Conservation (phyloP, 2,329 filamentous ascomycete genomes). For the Cordyceps militaris region DNA sequence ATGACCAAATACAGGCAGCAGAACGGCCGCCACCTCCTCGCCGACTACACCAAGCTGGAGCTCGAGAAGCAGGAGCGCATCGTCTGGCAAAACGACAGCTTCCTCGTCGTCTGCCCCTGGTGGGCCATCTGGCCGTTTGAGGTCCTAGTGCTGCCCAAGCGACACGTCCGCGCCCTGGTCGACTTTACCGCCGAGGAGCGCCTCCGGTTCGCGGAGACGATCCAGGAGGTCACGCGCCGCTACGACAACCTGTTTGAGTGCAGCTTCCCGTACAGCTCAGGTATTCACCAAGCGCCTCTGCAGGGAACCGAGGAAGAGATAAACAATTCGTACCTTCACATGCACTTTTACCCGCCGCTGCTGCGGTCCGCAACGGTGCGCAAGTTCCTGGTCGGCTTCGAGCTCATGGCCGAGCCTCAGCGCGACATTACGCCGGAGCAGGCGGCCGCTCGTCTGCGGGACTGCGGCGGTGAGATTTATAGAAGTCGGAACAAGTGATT, state of each 20-base stretch:
- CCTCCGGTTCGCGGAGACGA: conserved; percentile 67
- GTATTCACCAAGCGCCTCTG: conserved; percentile 90
- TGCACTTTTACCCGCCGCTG: conserved; percentile 96
- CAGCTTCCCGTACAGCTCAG: conserved; percentile 93
- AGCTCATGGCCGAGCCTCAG: conserved; percentile 96
- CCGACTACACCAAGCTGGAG: conserved; percentile 82
- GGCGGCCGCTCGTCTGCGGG: conserved; percentile 69
- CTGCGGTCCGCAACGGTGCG: conserved; percentile 86
- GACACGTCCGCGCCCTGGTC: conserved; percentile 76
- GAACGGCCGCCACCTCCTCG: conserved; percentile 69
- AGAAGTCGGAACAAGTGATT: conserved; percentile 44
- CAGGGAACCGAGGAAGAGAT: conserved; percentile 75
- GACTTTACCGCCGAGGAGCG: conserved; percentile 71
- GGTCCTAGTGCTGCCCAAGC: conserved; percentile 78
- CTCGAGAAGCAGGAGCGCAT: conserved; percentile 74
- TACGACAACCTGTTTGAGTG: conserved; percentile 98
- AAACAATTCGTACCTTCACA: conserved; percentile 83
- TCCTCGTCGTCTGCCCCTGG: conserved; percentile 89
- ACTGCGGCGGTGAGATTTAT: conserved; percentile 77
- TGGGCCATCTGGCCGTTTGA: conserved; percentile 98
- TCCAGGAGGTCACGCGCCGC: conserved; percentile 80
- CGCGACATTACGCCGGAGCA: conserved; percentile 97
- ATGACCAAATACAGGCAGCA: conserved; percentile 70
- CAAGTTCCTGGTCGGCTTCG: conserved; percentile 95
- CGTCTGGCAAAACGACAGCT: conserved; percentile 79